phyloP scores from a whole-genome alignment of 176 grass and related monocot genomes.

The Aegilops longissima region DNA sequence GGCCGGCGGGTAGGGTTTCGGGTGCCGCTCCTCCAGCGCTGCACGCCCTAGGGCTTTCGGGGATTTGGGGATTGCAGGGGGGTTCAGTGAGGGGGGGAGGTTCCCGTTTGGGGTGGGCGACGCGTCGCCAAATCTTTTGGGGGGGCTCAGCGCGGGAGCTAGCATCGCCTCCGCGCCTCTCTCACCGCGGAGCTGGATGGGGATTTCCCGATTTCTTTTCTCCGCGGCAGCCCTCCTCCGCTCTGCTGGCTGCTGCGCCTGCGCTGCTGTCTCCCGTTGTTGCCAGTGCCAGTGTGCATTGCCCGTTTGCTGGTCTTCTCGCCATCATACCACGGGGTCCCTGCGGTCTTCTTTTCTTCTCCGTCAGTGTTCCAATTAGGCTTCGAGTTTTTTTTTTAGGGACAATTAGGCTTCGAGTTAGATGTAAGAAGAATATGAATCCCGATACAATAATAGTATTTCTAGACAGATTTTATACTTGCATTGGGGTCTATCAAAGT shows the following conservation, averaged over 20 bases:
- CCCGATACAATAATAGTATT: background rate
- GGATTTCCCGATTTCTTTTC: conserved; percentile 15
- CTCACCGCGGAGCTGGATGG: background rate
- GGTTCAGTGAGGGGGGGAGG: conserved; percentile 2
- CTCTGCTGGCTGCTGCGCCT: background rate
- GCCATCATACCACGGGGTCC: background rate
- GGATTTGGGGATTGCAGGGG: conserved; percentile 29
- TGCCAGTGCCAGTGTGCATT: background rate
- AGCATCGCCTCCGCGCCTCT: background rate
- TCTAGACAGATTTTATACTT: background rate
- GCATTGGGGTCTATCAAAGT: background rate
- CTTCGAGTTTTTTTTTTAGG: no score
- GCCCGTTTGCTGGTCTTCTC: background rate
- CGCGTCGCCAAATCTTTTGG: conserved; percentile 17
- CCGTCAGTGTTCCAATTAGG: background rate
- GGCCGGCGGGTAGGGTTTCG: conserved; percentile 34
- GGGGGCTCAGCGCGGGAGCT: conserved; percentile 46
- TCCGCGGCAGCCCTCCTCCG: background rate
- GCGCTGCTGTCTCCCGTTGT: background rate
- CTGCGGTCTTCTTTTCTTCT: background rate
- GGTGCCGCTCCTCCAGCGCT: background rate
- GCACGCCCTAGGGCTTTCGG: conserved; percentile 32
- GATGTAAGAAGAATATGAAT: background rate
- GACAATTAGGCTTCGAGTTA: background rate
- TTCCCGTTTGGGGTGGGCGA: background rate